Conservation (phyloP, 345 rosid species). For the Boechera divaricarpa region DNA sequence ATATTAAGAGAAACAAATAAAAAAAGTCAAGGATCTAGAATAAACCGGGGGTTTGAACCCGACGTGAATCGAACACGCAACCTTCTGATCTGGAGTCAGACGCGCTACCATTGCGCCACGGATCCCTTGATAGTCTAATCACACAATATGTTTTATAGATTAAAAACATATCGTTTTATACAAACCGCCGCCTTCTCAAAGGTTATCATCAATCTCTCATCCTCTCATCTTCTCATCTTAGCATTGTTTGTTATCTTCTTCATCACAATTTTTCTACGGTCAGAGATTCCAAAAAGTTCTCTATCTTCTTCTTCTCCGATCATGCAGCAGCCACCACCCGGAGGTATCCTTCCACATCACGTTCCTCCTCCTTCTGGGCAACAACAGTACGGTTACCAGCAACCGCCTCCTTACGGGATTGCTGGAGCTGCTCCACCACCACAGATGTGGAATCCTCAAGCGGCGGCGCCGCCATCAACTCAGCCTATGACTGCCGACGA, state of each 20-base stretch:
- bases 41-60: slow-evolving; percentile 64
- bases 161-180: background rate
- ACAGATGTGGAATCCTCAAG: slow-evolving; percentile 64
- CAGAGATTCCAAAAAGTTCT: slow-evolving; percentile 37
- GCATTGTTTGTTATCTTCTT: slow-evolving; percentile 23
- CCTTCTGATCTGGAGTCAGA: slow-evolving; percentile 99
- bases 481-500: slow-evolving; percentile 64
- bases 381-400: slow-evolving; percentile 56
- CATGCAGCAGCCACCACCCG: slow-evolving; percentile 73
- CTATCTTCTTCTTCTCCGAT: slow-evolving; percentile 13
- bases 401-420: slow-evolving; percentile 61
- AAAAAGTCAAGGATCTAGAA: background rate
- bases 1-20: background rate
- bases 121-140: background rate
- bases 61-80: slow-evolving; percentile 97
- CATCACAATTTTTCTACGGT: slow-evolving; percentile 43
- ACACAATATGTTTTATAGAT: rapidly evolving
- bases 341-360: slow-evolving; percentile 53
- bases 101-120: slow-evolving; percentile 99
- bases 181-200: slow-evolving; percentile 20
- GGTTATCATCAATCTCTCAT: slow-evolving; percentile 11
- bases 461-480: slow-evolving; percentile 41
- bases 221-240: background rate
- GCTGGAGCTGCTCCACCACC: slow-evolving; percentile 52
- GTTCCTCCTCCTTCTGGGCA: slow-evolving; percentile 50